Evolutionary conservation across 1,139 yeast species (phyloP), one percentile per base, ranked within the genome.

Genomic region (Scheffersomyces quercinus): DNA sequence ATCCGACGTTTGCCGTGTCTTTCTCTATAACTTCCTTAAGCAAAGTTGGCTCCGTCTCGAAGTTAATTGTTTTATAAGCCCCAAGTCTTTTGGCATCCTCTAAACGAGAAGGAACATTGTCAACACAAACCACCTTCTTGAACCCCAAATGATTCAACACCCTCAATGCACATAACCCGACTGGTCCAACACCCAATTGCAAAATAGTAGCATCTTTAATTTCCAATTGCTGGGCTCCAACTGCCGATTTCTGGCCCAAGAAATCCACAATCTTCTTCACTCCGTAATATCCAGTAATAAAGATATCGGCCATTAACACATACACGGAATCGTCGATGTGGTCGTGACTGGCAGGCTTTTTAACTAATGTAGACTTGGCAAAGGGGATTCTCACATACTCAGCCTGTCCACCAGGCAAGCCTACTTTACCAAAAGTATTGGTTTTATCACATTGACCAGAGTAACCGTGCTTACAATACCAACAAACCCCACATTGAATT

Each of bases 121-220:
- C 85, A 8, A 80, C 73, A 20, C 78, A 81, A 33, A 76, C 78
- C 26, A 81, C 61, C 13, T 68, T 67, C 35, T 59, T 55, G 52
- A 78, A 70, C 5, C 83, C 83, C 48, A 71, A 65, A 43, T 73
- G 63, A 41, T 67, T 71, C 39, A 81, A 70, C 0, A 77, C 65
- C 26, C 72, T 62, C 39, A 80, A 64, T 0, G 81, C 81, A 65
- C 85, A 81, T 20, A 80, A 65, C 0, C 85, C 85, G 2, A 82
- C 88, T 0, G 88, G 88, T 0, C 88, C 88, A 13, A 82, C 77
- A 0, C 88, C 88, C 4, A 82, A 55, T 49, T 81, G 85, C 35
- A 81, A 62, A 3, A 80, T 60, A 4, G 71, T 60, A 28, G 71
- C 57, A 32, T 75, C 72, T 39, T 62, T 58, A 28, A 73, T 48